Conservation (phyloP, 257 asterid species). For the Forsythia viridissima region DNA sequence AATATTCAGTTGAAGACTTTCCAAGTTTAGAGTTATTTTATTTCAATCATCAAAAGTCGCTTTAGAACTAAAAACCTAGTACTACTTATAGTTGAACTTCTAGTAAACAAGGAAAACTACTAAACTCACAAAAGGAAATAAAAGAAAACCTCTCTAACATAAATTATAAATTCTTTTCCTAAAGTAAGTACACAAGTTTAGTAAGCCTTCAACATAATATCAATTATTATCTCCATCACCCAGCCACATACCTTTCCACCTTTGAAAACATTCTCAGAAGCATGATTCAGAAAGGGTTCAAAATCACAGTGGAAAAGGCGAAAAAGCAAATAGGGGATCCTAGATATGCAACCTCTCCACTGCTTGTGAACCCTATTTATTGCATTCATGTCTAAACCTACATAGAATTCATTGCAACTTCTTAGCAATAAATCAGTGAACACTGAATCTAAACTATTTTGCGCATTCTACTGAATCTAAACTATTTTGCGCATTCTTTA, state of each 20-base stretch:
- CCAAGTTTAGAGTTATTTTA: neutral
- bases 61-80: neutral
- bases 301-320: neutral
- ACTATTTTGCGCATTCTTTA: neutral
- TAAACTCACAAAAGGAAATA: neutral
- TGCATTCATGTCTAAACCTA: neutral
- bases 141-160: neutral
- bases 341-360: neutral
- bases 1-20: neutral
- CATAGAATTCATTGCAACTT: neutral
- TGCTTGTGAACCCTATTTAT: neutral
- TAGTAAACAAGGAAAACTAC: neutral
- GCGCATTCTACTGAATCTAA: neutral
- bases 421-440: neutral
- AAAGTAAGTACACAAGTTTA: neutral
- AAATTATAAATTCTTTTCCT: neutral
- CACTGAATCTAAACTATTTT: neutral
- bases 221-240: neutral
- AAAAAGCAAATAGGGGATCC: neutral
- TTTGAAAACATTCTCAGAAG: neutral
- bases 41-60: neutral
- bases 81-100: neutral
- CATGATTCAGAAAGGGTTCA: neutral
- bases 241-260: neutral
- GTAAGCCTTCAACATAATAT: neutral